These are phyloP conservation scores for Pleurotus giganteus DNA, from an alignment of 768 basidiomycete genomes.

Conservation along the genomic window DNA sequence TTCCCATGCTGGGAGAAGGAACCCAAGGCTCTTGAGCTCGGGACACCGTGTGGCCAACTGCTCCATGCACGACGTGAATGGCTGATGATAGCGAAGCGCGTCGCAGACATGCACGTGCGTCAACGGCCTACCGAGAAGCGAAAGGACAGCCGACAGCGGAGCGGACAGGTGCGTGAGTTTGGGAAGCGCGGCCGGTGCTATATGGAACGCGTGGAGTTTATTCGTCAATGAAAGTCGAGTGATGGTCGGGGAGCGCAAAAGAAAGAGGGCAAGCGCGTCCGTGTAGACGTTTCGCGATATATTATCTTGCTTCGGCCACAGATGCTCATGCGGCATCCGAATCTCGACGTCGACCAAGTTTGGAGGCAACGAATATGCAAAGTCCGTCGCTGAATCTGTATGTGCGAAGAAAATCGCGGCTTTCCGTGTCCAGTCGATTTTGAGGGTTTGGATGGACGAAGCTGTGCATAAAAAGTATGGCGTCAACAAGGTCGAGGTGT, in stretches of 20 bases:
- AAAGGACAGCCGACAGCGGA: constrained; percentile 12
- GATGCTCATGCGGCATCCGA: constrained; percentile 19
- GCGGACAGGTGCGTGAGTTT: constrained; percentile 16
- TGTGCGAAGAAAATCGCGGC: constrained; percentile 31
- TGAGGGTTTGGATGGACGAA: constrained; percentile 34
- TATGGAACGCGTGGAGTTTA: constrained; percentile 13
- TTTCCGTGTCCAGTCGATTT: constrained; percentile 38
- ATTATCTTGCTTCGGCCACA: constrained; percentile 16
- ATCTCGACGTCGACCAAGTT: constrained; percentile 17
- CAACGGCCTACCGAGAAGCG: constrained; percentile 15
- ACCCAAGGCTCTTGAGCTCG: constrained; percentile 22
- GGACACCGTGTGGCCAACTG: constrained; percentile 24
- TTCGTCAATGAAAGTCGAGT: constrained; percentile 14
- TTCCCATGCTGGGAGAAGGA: constrained; percentile 42
- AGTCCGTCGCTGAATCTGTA: constrained; percentile 16
- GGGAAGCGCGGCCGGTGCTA: constrained; percentile 15
- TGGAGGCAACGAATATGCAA: constrained; percentile 15
- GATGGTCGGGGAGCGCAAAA: constrained; percentile 14
- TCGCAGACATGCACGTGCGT: constrained; percentile 18
- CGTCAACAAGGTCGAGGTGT: constrained; percentile 14
- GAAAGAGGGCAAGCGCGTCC: constrained; percentile 18
- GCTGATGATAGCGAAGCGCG: constrained; percentile 15
- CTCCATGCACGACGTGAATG: constrained; percentile 16
- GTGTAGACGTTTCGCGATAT: constrained; percentile 10
- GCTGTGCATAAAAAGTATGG: constrained; percentile 32